Percentiles rank a stretch among this genome's conserved stretches.
phyloP scores from a whole-genome alignment of 306 rosid species.

The Cicer pinnatifidum region DNA sequence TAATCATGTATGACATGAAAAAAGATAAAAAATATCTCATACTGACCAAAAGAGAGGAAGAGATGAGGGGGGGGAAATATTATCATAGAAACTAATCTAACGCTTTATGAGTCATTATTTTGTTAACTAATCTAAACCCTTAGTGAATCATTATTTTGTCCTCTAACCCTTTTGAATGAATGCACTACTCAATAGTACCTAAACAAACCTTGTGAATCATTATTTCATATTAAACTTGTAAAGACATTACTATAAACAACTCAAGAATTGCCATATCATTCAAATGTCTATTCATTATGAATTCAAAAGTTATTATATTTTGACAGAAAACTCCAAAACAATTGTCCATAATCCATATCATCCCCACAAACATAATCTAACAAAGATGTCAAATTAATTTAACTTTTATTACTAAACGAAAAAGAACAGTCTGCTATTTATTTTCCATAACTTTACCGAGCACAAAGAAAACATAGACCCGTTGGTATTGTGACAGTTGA shows the following conservation, averaged over 20 bases:
- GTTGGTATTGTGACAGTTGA: neutral
- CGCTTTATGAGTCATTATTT: neutral
- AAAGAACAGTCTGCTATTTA: conserved; percentile 26
- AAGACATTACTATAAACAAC: conserved; percentile 18
- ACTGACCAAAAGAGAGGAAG: conserved; percentile 20
- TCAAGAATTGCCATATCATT: conserved; percentile 26
- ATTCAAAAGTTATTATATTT: conserved; percentile 1
- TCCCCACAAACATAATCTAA: conserved; percentile 11
- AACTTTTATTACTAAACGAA: neutral
- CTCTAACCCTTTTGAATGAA: neutral
- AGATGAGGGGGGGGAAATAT: neutral
- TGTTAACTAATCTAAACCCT: neutral
- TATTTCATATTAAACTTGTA: neutral
- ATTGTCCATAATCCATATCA: conserved; percentile 12
- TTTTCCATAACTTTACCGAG: conserved; percentile 9
- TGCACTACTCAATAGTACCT: conserved; percentile 20
- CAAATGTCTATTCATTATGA: conserved; percentile 9
- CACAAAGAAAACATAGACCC: neutral
- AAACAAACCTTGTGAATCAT: conserved; percentile 10
- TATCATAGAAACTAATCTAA: neutral
- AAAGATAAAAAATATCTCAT: conserved; percentile 9
- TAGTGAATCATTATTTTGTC: neutral
- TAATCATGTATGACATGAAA: conserved; percentile 10
- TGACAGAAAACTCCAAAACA: neutral
- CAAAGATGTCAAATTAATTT: conserved; percentile 27